Evolutionary conservation across 2,329 filamentous ascomycete species (phyloP), one percentile per base, ranked within the genome.

Genomic region (Pseudocercospora eumusae): DNA sequence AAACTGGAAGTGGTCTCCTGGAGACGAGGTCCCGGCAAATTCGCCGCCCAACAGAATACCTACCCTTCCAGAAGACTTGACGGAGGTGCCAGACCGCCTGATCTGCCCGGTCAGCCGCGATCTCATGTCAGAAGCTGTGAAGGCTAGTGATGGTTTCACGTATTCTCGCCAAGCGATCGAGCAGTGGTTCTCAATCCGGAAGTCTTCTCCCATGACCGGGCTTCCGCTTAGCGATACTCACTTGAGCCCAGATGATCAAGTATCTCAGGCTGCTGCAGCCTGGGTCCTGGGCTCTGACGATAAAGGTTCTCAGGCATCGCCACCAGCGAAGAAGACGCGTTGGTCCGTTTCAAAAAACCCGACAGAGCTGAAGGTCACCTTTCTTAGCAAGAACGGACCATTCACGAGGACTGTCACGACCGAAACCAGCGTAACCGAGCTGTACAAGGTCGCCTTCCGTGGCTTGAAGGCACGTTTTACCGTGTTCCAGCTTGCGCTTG

Each of bases 81-180:
- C 61, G 2, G 50, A 63, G 1, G 63, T 74, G 25, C 71, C 74
- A 31, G 25, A 66, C 7, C 64, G 73, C 0, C 66, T 70, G 57
- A 33, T 64, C 1, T 77, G 75, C 53, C 73, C 74, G 2, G 75
- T 77, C 53, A 73, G 68, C 11, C 69, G 69, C 8, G 70, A 70
- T 13, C 21, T 75, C 18, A 73, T 77, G 65, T 60, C 71, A 42
- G 73, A 77, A 60, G 73, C 76, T 4, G 76, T 77, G 15, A 65
- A 45, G 1, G 72, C 75, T 2, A 57, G 64, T 2, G 75, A 77
- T 56, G 67, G 68, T 0, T 71, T 72, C 58, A 74, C 67, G 0
- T 78, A 76, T 55, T 73, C 75, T 47, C 68, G 72, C n/a, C 61
- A 68, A 18, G 71, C 74, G 28, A 75, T 78, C 13, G 59, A 69